Base-by-base conservation (phyloP, 2,329 filamentous ascomycete species). In the Scleromitrula shiraiana region DNA sequence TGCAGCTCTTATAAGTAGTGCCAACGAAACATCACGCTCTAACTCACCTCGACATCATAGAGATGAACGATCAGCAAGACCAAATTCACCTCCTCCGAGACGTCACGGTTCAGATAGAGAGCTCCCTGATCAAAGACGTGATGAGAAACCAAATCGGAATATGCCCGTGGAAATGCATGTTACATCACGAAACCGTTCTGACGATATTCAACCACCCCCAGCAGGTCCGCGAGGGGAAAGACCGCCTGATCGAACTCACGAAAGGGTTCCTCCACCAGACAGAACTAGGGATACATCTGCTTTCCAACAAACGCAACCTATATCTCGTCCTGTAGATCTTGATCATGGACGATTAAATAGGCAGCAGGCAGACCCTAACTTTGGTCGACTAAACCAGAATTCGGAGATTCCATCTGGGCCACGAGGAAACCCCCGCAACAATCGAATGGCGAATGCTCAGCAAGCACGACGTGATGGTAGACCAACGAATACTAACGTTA, bases 331-430 rank as follows among this genome's bases (percentile, higher is more conserved):
- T 2, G 37, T 57, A 19, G 77, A 81, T 24, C 56, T 66, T 3
- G 75, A 80, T 38, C 72, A 77, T 55, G 69, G 70, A 30, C 68
- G 73, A 53, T 56, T 72, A 17, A 69, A 62, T 42, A 58, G 59
- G 49, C 57, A 67, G 46, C 73, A 76, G 51, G 74, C 79, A 54
- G 79, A 83, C 60, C 75, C 76, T 14, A 79, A 76, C 48, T 82
- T 82, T 56, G 80, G 80, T 23, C 76, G 80, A 2, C 68, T 83
- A 40, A 82, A 78, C 52, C 66, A 73, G 2, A 70, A 41, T 68
- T 72, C 41, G 63, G 71, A 67, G 33, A 64, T 75, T 33, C 78
- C 78, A 3, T 73, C 74, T n/a, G 79, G 76, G 2, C 77, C 78
- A 14, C 71, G 73, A 42, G 74, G 70, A 57, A 75, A 70, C 50